Evolutionary conservation across 2,329 filamentous ascomycete species (phyloP).

Genomic region (Aspergillus udagawae): DNA sequence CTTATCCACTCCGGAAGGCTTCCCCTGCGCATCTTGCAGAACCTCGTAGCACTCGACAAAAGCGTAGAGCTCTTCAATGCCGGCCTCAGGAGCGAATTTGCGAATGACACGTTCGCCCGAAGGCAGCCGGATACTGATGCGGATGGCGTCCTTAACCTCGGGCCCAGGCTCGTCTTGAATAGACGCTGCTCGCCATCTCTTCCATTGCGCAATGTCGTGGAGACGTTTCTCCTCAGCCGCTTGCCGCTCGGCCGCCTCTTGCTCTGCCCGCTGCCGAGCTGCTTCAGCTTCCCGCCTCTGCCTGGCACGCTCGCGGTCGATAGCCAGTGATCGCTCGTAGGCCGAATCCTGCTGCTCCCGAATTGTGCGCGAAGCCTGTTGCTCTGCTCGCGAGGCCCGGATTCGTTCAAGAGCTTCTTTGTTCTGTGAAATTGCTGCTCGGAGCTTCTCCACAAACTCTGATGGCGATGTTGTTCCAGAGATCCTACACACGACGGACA

Average conservation of each 20-base stretch:
- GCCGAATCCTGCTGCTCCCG: constrained; percentile 88
- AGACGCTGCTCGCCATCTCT: constrained; percentile 67
- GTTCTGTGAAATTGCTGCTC: constrained; percentile 69
- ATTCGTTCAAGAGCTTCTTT: constrained; percentile 69
- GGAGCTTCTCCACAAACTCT: constrained; percentile 73
- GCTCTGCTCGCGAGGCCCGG: constrained; percentile 71
- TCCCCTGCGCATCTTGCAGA: constrained; percentile 41
- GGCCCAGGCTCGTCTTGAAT: constrained; percentile 65
- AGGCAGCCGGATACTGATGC: constrained; percentile 60
- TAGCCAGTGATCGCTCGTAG: constrained; percentile 86
- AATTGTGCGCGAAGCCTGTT: constrained; percentile 74
- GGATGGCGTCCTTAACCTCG: constrained; percentile 64
- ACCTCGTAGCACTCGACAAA: constrained; percentile 89
- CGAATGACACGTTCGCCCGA: constrained; percentile 73
- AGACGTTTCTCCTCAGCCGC: constrained; percentile 56
- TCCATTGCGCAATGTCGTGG: constrained; percentile 66
- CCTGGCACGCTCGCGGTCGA: constrained; percentile 78
- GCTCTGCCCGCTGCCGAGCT: constrained; percentile 57
- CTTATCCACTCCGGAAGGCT: constrained; percentile 40
- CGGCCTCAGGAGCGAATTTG: constrained; percentile 64
- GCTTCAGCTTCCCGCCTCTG: constrained; percentile 71
- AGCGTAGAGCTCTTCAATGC: constrained; percentile 86
- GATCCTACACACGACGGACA: constrained; percentile 82
- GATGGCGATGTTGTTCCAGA: constrained; percentile 65
- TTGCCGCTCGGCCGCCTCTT: constrained; percentile 61